Conservation (phyloP, 1,139 yeast species). For the Pichia sp. region DNA sequence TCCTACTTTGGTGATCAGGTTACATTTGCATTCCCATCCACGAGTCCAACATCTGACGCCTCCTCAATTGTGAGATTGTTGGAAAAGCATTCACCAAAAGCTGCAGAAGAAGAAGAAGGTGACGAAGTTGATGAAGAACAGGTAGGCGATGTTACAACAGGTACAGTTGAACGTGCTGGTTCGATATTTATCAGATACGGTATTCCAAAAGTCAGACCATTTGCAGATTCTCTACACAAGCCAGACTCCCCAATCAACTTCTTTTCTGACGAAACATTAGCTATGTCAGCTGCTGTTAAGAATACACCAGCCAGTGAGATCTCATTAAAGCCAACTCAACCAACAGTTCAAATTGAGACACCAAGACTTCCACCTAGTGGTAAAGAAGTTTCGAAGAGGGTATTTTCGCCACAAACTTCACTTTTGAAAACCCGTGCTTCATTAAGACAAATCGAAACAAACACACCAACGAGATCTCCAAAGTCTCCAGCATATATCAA, state of each 20-base stretch:
- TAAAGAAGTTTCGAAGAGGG: background rate
- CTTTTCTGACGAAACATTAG: slow-evolving; percentile 3
- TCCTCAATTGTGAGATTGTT: background rate
- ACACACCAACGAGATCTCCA: background rate
- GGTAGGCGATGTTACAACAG: background rate
- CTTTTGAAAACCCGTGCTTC: slow-evolving; percentile 9
- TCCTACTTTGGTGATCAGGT: slow-evolving; percentile 20
- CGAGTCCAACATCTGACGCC: background rate
- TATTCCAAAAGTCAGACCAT: slow-evolving; percentile 15
- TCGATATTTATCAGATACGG: slow-evolving; percentile 20
- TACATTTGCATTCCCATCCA: slow-evolving; percentile 15
- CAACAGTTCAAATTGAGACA: too few species aligned
- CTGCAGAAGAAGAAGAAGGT: background rate
- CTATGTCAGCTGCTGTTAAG: too few species aligned
- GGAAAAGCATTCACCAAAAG: background rate
- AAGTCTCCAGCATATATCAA: slow-evolving; percentile 10
- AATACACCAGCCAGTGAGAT: too few species aligned
- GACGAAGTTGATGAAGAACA: background rate
- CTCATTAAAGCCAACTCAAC: too few species aligned
- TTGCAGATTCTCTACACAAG: slow-evolving; percentile 3
- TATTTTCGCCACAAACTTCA: background rate
- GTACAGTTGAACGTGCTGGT: slow-evolving; percentile 16
- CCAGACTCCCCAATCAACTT: background rate
- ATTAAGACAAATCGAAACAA: slow-evolving; percentile 3
- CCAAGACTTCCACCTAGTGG: too few species aligned